Conservation (phyloP, 306 rosid species). For the Dalbergia cochinchinensis region DNA sequence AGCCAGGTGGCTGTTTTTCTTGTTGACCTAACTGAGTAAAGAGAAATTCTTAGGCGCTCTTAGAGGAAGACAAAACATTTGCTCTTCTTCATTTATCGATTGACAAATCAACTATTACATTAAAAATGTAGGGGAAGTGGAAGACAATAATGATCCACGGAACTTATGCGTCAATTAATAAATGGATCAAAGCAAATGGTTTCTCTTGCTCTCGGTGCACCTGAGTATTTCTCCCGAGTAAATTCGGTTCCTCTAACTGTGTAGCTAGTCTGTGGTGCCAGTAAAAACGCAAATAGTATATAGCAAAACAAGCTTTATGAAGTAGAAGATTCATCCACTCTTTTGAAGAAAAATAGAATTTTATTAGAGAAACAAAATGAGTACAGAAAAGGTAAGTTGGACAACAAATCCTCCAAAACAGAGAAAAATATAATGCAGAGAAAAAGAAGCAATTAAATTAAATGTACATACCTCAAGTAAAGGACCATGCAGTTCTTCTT, state of each 20-base stretch:
- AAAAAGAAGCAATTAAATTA: not conserved
- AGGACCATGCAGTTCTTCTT: conserved; percentile 85
- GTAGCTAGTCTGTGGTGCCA: conserved; percentile 17
- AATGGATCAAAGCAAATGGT: too few species aligned
- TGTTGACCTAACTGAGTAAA: not conserved
- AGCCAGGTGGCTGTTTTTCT: not conserved
- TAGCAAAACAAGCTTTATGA: conserved; percentile 15
- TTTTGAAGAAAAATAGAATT: not conserved
- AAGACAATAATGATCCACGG: too few species aligned
- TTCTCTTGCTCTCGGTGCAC: too few species aligned
- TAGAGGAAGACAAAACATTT: too few species aligned
- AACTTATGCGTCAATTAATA: too few species aligned
- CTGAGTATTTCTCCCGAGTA: too few species aligned
- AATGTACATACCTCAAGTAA: conserved; percentile 67
- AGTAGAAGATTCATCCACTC: conserved; percentile 5
- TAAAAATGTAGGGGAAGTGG: too few species aligned
- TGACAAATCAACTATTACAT: too few species aligned
- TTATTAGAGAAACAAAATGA: not conserved
- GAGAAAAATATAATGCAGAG: not conserved
- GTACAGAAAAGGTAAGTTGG: not conserved
- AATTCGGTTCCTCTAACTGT: not conserved
- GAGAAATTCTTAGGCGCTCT: too few species aligned
- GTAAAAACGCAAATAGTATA: conserved; percentile 18
- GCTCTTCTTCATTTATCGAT: too few species aligned
- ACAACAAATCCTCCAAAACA: conserved; percentile 25